Evolutionary conservation across 2,329 filamentous ascomycete genomes (phyloP).

Genomic region (Nemania abortiva): DNA sequence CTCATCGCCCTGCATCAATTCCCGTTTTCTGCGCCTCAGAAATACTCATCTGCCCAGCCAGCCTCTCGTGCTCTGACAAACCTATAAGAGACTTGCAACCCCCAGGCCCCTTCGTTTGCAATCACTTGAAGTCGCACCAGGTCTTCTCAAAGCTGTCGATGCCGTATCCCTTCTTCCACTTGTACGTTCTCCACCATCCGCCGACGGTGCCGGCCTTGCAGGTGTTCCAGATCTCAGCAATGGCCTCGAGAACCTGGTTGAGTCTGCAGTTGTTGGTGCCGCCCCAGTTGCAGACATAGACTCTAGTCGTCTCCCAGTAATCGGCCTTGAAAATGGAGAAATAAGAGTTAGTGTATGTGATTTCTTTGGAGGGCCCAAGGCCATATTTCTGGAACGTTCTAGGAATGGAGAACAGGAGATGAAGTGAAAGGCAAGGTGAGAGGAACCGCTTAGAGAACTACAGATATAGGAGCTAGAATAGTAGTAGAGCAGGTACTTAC

Average conservation of each 20-base stretch:
- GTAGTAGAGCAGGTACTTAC: slow-evolving; percentile 1
- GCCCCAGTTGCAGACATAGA: slow-evolving; percentile 24
- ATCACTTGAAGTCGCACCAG: slow-evolving; percentile 14
- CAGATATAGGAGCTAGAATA: background rate
- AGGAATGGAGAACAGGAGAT: background rate
- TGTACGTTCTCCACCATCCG: slow-evolving; percentile 3
- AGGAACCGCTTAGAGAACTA: background rate
- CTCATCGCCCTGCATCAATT: too few relatives aligned
- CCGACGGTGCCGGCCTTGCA: slow-evolving; percentile 13
- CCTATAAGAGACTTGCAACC: background rate
- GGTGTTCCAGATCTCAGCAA: slow-evolving; percentile 17
- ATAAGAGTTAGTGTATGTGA: background rate
- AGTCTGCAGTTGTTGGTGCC: slow-evolving; percentile 13
- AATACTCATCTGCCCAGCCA: too few relatives aligned
- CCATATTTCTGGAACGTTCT: too few relatives aligned
- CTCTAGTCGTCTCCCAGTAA: slow-evolving; percentile 8
- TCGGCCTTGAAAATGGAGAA: background rate
- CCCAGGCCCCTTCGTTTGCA: background rate
- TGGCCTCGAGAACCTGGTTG: slow-evolving; percentile 18
- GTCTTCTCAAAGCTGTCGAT: background rate
- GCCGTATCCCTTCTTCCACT: slow-evolving; percentile 24
- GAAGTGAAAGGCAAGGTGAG: background rate
- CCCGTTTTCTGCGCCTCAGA: too few relatives aligned
- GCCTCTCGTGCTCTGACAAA: too few relatives aligned
- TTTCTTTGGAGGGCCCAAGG: background rate